A percentile compares a stretch with the other conserved stretches of the same genome.
phyloP scores from a whole-genome alignment of 1,139 yeast species.

The Saccharomyces pastorianus region DNA sequence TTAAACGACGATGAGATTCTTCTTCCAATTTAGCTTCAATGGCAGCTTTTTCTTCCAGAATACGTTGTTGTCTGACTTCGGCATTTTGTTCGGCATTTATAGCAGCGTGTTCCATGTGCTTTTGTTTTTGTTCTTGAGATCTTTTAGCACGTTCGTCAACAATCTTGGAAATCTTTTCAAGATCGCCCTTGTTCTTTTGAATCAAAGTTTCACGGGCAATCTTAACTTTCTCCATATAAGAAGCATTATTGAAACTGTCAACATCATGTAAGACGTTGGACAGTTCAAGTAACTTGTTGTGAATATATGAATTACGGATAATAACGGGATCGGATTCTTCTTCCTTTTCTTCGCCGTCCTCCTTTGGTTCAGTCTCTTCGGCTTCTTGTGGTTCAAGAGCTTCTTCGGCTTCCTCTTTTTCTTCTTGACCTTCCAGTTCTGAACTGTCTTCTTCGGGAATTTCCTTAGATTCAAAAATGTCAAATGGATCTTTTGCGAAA shows the following conservation, averaged over 20 bases:
- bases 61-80: constrained; percentile 57
- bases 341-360: constrained; percentile 16
- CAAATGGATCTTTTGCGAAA: constrained; percentile 75
- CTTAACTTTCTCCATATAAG: constrained; percentile 30
- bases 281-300: constrained; percentile 26
- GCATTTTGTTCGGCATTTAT: constrained; percentile 37
- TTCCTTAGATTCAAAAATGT: constrained; percentile 48
- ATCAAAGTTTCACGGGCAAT: constrained; percentile 32
- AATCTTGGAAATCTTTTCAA: constrained; percentile 26
- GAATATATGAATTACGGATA: constrained; percentile 64
- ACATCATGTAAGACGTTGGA: constrained; percentile 24
- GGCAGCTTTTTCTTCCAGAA: constrained; percentile 71
- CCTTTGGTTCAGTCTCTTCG: constrained; percentile 4
- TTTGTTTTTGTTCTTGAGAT: constrained; percentile 63
- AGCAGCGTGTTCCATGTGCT: constrained; percentile 44
- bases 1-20: constrained; percentile 72
- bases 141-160: constrained; percentile 43
- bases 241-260: constrained; percentile 21
- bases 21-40: constrained; percentile 78
- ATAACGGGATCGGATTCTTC: constrained; percentile 50
- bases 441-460: constrained; percentile 55
- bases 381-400: constrained; percentile 31
- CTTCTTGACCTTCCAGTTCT: constrained; percentile 53
- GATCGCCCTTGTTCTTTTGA: constrained; percentile 25
- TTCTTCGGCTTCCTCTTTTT: constrained; percentile 45